Evolutionary conservation across 495 filamentous ascomycete species (phyloP).

Genomic region (Hypoxylon intermedium): DNA sequence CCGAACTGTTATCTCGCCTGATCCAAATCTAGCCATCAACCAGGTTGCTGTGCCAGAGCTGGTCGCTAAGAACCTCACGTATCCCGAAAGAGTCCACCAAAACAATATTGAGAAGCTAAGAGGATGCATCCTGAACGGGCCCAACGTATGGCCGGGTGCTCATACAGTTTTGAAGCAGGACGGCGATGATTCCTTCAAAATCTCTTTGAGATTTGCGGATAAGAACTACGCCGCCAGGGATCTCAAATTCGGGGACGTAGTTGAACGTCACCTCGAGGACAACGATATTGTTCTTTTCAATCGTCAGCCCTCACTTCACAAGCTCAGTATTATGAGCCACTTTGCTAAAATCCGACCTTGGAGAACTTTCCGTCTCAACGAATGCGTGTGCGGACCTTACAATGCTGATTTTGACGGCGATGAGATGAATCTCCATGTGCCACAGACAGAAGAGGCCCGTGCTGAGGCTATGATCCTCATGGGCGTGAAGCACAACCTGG

Average conservation of each 20-base stretch:
- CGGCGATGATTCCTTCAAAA: conserved; percentile 60
- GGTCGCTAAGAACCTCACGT: conserved; percentile 93
- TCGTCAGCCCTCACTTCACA: conserved; percentile 95
- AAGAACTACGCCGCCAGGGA: conserved; percentile 70
- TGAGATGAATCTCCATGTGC: conserved; percentile 98
- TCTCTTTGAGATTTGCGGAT: conserved; percentile 76
- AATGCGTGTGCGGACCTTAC: conserved; percentile 97
- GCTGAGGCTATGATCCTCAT: conserved; percentile 95
- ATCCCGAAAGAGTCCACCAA: conserved; percentile 82
- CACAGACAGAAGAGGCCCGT: conserved; percentile 95
- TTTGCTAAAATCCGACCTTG: conserved; percentile 91
- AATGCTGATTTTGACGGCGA: conserved; percentile 99
- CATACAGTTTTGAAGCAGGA: conserved; percentile 75
- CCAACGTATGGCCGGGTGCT: conserved; percentile 82
- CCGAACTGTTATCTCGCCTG: conserved; percentile 94
- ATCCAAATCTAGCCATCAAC: conserved; percentile 92
- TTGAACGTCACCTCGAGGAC: conserved; percentile 94
- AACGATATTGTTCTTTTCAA: conserved; percentile 98
- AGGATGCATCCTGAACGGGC: conserved; percentile 73
- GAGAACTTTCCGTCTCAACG: conserved; percentile 95
- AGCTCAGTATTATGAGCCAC: conserved; percentile 95
- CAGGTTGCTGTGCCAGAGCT: conserved; percentile 89
- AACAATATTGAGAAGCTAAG: conserved; percentile 85
- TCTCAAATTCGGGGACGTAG: conserved; percentile 82
- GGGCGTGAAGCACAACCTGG: conserved; percentile 96